Percentiles rank a stretch among this genome's conserved stretches.
These are phyloP conservation scores for Grifola frondosa DNA, from an alignment of 1,284 basidiomycete genomes.

Conservation along the genomic window DNA sequence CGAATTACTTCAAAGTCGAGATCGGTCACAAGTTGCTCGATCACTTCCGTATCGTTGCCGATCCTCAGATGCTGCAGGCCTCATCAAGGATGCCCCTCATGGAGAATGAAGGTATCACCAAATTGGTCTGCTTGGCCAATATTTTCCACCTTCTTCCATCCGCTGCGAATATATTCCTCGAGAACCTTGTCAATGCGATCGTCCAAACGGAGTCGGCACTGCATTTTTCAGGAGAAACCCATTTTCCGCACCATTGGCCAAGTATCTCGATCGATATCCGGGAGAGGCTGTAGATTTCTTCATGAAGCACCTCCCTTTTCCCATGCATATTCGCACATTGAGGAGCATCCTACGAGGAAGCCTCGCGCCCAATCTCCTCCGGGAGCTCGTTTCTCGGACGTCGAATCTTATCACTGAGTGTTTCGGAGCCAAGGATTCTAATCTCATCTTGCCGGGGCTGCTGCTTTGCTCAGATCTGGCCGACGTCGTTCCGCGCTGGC, in stretches of 20 bases:
- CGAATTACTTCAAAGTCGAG: slow-evolving; percentile 99
- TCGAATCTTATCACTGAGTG: slow-evolving; percentile 60
- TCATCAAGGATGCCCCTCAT: slow-evolving; percentile 78
- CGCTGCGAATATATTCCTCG: slow-evolving; percentile 90
- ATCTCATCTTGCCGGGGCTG: slow-evolving; percentile 66
- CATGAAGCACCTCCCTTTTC: slow-evolving; percentile 74
- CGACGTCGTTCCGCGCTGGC: slow-evolving; percentile 69
- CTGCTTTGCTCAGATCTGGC: slow-evolving; percentile 79
- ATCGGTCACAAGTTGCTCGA: slow-evolving; percentile 97
- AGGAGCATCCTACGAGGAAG: slow-evolving; percentile 79
- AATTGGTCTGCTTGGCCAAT: slow-evolving; percentile 92
- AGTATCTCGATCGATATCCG: slow-evolving; percentile 91
- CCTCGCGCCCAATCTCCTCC: slow-evolving; percentile 74
- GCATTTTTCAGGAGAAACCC: slow-evolving; percentile 87
- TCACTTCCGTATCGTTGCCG: slow-evolving; percentile 90
- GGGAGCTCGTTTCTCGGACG: slow-evolving; percentile 70
- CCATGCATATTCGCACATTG: slow-evolving; percentile 76
- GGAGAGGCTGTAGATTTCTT: slow-evolving; percentile 85
- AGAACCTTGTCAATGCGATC: slow-evolving; percentile 82
- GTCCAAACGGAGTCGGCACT: slow-evolving; percentile 94
- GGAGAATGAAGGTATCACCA: slow-evolving; percentile 90
- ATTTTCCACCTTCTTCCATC: slow-evolving; percentile 96
- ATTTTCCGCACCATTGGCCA: slow-evolving; percentile 91
- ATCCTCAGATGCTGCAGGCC: slow-evolving; percentile 79
- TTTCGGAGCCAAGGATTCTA: slow-evolving; percentile 55